These are phyloP conservation scores for Mrakia blollopis DNA, from an alignment of 768 basidiomycete genomes.

Conservation along the genomic window DNA sequence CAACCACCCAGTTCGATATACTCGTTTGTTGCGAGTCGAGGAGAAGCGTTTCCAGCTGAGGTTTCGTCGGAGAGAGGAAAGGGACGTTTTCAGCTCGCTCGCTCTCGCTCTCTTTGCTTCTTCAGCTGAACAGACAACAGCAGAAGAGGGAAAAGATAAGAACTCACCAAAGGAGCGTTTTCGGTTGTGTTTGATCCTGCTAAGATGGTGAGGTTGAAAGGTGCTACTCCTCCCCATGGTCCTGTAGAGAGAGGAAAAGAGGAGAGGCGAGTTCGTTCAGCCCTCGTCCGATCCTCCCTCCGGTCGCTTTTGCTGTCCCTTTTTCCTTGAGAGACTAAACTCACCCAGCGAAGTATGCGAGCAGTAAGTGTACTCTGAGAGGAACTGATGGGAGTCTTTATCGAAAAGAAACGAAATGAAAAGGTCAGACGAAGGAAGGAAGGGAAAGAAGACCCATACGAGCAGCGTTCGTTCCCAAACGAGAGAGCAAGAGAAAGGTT, in stretches of 20 bases:
- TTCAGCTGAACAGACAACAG: neutral
- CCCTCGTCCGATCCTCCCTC: neutral
- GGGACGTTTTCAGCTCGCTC: neutral
- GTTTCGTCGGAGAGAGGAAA: neutral
- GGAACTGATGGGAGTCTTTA: neutral
- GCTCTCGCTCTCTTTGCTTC: neutral
- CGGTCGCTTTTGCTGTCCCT: neutral
- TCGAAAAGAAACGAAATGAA: neutral
- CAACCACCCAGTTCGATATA: conserved; percentile 11
- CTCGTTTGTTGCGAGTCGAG: conserved; percentile 6
- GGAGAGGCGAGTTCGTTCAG: too few species aligned
- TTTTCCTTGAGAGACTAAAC: neutral
- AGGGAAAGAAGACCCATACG: too few species aligned
- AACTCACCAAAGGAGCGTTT: neutral
- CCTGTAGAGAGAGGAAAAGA: neutral
- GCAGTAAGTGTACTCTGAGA: conserved; percentile 1
- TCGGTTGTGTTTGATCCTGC: neutral
- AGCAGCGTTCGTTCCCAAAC: neutral
- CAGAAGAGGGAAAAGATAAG: too few species aligned
- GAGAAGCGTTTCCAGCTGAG: conserved; percentile 4
- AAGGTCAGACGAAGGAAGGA: neutral
- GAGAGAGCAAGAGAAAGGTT: neutral
- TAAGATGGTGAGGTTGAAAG: neutral
- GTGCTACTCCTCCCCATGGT: neutral
- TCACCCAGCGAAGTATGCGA: neutral